Evolutionary conservation across 2,329 filamentous ascomycete genomes (phyloP).

Genomic region (Rhinocladiella similis): DNA sequence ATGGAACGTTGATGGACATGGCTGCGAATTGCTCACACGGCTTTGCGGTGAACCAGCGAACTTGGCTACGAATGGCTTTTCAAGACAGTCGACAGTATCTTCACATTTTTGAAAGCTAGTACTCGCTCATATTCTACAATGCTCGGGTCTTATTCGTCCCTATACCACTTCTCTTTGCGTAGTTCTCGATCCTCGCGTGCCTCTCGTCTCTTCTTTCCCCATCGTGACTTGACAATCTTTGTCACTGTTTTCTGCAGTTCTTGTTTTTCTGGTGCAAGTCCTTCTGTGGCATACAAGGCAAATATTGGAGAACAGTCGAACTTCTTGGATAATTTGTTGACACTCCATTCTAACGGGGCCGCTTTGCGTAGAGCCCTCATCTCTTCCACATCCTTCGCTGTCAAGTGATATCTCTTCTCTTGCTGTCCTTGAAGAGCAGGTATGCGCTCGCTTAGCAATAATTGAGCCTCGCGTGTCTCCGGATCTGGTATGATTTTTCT

Average conservation of each 20-base stretch:
- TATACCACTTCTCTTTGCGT: conserved; percentile 62
- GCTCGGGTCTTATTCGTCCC: conserved; percentile 49
- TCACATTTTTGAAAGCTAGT: neutral
- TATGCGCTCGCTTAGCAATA: conserved; percentile 29
- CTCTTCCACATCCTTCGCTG: conserved; percentile 56
- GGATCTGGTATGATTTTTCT: conserved; percentile 26
- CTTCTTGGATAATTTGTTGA: conserved; percentile 59
- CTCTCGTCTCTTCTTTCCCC: conserved; percentile 60
- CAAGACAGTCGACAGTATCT: neutral
- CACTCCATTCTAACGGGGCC: conserved; percentile 61
- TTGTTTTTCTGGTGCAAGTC: conserved; percentile 49
- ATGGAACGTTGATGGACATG: neutral
- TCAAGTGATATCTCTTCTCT: conserved; percentile 64
- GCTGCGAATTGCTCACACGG: too few relatives aligned
- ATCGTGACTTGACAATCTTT: conserved; percentile 57
- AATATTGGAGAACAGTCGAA: conserved; percentile 66
- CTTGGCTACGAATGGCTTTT: too few relatives aligned
- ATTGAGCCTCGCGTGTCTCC: conserved; percentile 29
- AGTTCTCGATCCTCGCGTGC: conserved; percentile 62
- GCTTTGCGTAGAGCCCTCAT: conserved; percentile 56
- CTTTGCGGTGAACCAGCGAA: too few relatives aligned
- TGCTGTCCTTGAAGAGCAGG: conserved; percentile 51
- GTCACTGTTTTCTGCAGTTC: conserved; percentile 48
- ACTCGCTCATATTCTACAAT: conserved; percentile 1
- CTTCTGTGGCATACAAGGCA: conserved; percentile 59